These are phyloP conservation scores for Dichotomopilus funicola DNA, from an alignment of 2,329 filamentous ascomycete species.

Conservation along the genomic window DNA sequence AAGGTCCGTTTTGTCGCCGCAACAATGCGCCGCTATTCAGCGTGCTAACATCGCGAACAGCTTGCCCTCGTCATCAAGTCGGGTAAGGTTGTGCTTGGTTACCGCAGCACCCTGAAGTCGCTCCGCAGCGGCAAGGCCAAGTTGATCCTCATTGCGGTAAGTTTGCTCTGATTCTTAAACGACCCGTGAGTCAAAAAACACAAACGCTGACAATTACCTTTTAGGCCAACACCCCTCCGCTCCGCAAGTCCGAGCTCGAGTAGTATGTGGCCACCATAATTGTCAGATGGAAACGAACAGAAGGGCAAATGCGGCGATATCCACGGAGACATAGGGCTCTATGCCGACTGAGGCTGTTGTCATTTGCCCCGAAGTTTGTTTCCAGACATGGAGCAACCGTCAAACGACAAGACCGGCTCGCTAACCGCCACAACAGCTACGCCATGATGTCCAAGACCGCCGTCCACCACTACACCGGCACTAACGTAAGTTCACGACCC, in stretches of 20 bases:
- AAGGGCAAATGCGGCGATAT: background rate
- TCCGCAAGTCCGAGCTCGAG: conserved; percentile 96
- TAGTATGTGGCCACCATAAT: conserved; percentile 33
- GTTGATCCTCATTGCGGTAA: conserved; percentile 59
- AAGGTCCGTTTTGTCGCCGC: conserved; percentile 28
- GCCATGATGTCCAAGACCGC: conserved; percentile 87
- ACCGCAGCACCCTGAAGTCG: conserved; percentile 73
- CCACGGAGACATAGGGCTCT: background rate
- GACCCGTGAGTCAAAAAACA: background rate
- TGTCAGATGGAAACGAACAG: background rate
- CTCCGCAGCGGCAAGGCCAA: conserved; percentile 96
- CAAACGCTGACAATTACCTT: background rate
- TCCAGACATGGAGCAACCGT: background rate
- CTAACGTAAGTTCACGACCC: conserved; percentile 74
- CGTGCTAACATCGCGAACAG: conserved; percentile 18
- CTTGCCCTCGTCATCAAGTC: conserved; percentile 58
- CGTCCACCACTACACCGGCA: conserved; percentile 96
- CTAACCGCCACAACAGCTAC: conserved; percentile 47
- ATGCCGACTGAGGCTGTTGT: background rate
- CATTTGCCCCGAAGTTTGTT: background rate
- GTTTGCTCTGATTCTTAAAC: background rate
- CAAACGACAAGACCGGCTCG: background rate
- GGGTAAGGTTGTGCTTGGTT: conserved; percentile 76
- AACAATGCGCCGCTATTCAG: background rate
- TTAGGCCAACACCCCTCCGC: conserved; percentile 85